These are phyloP conservation scores for Sinapis alba DNA, from an alignment of 441 rosid genomes.

Conservation along the genomic window DNA sequence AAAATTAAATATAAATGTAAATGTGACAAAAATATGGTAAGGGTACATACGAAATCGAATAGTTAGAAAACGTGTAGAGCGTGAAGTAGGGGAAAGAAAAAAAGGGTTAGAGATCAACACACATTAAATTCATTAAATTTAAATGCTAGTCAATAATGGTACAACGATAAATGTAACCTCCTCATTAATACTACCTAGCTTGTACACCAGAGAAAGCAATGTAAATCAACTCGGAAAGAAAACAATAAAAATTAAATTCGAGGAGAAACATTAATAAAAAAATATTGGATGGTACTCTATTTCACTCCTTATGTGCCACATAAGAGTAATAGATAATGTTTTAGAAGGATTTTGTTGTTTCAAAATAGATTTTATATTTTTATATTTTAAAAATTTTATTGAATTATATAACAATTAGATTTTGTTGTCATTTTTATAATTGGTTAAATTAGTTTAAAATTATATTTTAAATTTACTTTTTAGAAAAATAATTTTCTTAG, in stretches of 20 bases:
- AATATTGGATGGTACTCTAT: too few species aligned
- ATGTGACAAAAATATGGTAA: slow-evolving; percentile 28
- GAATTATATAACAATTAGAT: too few species aligned
- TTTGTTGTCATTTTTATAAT: too few species aligned
- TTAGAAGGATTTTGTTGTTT: too few species aligned
- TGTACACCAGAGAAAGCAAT: slow-evolving; percentile 15
- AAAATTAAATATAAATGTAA: slow-evolving; percentile 2
- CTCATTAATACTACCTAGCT: slow-evolving; percentile 33
- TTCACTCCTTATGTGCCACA: too few species aligned
- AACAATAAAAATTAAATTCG: neutral
- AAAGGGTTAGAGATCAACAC: slow-evolving; percentile 23
- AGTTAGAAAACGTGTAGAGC: slow-evolving; percentile 40
- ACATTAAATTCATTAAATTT: slow-evolving; percentile 33
- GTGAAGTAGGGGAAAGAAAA: slow-evolving; percentile 14
- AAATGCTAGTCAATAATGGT: slow-evolving; percentile 44
- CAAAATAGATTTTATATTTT: too few species aligned
- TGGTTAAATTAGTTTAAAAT: too few species aligned
- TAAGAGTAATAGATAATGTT: too few species aligned
- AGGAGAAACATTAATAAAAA: neutral
- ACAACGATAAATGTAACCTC: slow-evolving; percentile 44
- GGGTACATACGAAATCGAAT: slow-evolving; percentile 14
- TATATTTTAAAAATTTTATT: too few species aligned
- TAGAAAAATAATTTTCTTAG: too few species aligned
- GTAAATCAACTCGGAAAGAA: neutral
- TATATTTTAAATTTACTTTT: too few species aligned